Conservation (phyloP, 768 basidiomycete genomes). For the Asterophora lycoperdoides region DNA sequence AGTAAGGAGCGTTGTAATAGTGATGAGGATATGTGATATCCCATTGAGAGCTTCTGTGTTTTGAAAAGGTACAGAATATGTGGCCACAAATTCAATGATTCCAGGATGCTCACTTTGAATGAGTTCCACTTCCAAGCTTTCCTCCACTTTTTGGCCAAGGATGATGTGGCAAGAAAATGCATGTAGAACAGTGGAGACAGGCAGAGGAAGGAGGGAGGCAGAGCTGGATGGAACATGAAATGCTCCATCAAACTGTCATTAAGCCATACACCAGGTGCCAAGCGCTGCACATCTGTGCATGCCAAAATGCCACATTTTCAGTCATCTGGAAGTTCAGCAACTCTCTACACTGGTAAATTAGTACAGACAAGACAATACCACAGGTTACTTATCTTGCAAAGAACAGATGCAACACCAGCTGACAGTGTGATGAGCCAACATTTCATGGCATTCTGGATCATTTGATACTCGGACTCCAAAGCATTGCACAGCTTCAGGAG, state of each 20-base stretch:
- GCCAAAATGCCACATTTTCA: background rate
- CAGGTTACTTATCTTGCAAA: background rate
- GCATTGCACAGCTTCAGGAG: background rate
- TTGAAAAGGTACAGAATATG: too few relatives aligned
- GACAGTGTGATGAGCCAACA: background rate
- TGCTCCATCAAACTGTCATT: background rate
- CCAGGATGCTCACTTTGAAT: too few relatives aligned
- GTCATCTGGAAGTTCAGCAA: background rate
- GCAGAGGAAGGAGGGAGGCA: background rate
- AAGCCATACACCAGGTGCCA: background rate
- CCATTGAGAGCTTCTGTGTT: too few relatives aligned
- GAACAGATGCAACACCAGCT: background rate
- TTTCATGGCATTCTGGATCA: background rate
- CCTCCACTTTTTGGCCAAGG: background rate
- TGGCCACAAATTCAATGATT: too few relatives aligned
- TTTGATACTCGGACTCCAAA: background rate
- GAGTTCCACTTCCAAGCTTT: background rate
- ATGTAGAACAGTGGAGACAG: background rate
- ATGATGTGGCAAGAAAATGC: background rate
- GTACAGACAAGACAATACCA: background rate
- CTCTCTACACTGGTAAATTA: too few relatives aligned
- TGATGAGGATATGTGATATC: too few relatives aligned
- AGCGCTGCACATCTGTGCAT: background rate
- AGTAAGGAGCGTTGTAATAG: too few relatives aligned
- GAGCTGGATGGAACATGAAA: background rate